phyloP scores from a whole-genome alignment of 495 filamentous ascomycete species.

The Bryoglossum gracile region DNA sequence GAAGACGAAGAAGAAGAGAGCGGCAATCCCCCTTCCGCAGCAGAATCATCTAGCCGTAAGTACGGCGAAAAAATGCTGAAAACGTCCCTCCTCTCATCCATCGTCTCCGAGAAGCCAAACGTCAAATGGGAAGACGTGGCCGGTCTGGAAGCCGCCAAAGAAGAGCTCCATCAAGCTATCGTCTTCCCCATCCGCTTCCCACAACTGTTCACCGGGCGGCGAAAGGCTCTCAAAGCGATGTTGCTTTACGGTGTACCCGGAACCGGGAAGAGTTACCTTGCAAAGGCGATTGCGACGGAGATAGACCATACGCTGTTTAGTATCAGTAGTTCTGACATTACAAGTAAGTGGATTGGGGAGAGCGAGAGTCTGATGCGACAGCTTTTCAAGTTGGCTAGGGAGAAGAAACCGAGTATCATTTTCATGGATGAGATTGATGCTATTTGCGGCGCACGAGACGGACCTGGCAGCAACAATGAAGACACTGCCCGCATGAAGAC shows the following conservation, averaged over 20 bases:
- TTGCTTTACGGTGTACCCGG: background rate
- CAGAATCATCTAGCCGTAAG: too few species aligned
- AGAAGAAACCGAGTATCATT: background rate
- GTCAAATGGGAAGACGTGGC: background rate
- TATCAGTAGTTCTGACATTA: background rate
- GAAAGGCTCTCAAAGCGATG: background rate
- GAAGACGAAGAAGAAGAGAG: too few species aligned
- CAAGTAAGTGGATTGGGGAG: background rate
- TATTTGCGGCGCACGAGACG: background rate
- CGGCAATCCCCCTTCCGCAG: too few species aligned
- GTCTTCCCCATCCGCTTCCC: background rate
- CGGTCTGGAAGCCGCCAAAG: background rate
- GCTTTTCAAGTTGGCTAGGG: background rate
- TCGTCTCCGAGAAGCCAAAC: background rate
- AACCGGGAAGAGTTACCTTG: slow-evolving; percentile 1
- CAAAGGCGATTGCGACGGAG: background rate
- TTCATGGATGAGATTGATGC: too few species aligned
- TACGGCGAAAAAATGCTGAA: background rate
- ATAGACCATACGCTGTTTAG: background rate
- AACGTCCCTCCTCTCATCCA: background rate
- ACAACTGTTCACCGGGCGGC: background rate
- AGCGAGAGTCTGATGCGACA: background rate
- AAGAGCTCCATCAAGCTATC: background rate
- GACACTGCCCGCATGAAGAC: background rate
- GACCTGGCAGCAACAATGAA: background rate